Conservation (phyloP, 2,329 filamentous ascomycete genomes). For the Ophioceras dolichostomum region DNA sequence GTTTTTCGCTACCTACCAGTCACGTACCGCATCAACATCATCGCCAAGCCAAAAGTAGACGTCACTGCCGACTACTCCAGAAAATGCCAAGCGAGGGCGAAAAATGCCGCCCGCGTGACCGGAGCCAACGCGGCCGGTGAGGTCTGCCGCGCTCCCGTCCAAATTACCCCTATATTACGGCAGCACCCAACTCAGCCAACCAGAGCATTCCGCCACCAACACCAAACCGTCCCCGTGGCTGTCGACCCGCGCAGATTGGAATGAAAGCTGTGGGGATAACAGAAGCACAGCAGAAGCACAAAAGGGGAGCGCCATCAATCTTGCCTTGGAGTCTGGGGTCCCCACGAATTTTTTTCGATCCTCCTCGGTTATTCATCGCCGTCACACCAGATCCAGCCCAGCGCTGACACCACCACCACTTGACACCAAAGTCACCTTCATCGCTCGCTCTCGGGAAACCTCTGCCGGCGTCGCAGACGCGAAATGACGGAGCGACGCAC, state of each 20-base stretch:
- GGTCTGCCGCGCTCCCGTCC: not conserved
- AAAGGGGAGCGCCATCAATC: not conserved
- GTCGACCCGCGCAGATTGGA: not conserved
- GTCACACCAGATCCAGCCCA: not conserved
- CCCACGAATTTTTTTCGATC: not conserved
- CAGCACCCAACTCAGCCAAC: not conserved
- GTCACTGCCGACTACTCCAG: too few relatives aligned
- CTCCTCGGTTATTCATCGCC: not conserved
- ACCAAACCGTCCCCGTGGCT: not conserved
- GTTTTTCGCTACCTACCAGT: too few relatives aligned
- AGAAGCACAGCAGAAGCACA: too few relatives aligned
- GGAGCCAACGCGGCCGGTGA: not conserved
- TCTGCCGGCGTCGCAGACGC: too few relatives aligned
- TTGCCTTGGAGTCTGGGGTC: not conserved
- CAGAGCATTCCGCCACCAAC: not conserved
- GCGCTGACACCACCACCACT: not conserved
- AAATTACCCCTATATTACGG: not conserved
- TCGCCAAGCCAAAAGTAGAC: too few relatives aligned
- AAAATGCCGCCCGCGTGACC: not conserved
- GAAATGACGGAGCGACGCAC: not conserved
- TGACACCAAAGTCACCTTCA: not conserved
- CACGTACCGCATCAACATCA: too few relatives aligned
- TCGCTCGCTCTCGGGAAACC: not conserved
- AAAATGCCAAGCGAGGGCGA: too few relatives aligned
- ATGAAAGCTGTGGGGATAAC: not conserved